These are phyloP conservation scores for Arthrobotrys iridis DNA, from an alignment of 2,329 filamentous ascomycete genomes.

Conservation along the genomic window DNA sequence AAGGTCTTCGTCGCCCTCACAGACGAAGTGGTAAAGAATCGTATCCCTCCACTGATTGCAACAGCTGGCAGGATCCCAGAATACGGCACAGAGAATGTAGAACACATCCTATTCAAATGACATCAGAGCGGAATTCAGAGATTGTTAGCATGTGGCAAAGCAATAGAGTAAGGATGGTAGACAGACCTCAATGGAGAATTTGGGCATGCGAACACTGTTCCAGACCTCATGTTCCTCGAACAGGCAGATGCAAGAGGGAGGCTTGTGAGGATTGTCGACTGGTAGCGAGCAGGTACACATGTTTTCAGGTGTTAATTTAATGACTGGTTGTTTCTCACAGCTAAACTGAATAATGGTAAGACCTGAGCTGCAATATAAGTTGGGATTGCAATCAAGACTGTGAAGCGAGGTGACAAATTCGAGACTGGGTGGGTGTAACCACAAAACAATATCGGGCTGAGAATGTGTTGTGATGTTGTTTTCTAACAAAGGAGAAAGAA, in stretches of 20 bases:
- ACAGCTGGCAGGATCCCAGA: not conserved
- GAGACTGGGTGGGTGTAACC: too few species aligned
- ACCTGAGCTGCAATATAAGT: too few species aligned
- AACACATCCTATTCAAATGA: not conserved
- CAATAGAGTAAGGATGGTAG: not conserved
- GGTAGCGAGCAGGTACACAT: not conserved
- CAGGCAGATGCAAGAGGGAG: constrained; percentile 5
- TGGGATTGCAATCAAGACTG: too few species aligned
- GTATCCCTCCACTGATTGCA: not conserved
- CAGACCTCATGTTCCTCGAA: not conserved
- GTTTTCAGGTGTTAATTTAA: not conserved
- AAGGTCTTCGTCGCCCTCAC: not conserved
- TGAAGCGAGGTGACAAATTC: too few species aligned
- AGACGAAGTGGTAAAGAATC: constrained; percentile 19
- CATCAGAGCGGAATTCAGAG: not conserved
- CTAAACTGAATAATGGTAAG: too few species aligned
- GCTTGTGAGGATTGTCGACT: not conserved
- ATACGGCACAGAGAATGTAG: constrained; percentile 3
- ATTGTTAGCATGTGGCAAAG: not conserved
- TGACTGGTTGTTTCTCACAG: too few species aligned
- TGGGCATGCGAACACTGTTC: constrained; percentile 12
- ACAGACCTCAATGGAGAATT: not conserved
- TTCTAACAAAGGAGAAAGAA: constrained; percentile 8
- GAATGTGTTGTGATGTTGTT: constrained; percentile 9
- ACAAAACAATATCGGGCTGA: not conserved